Percentiles rank a stretch among this genome's conserved stretches.
These are phyloP conservation scores for Herpetomonas samuelpessoai DNA, from an alignment of 208 protist species.

Conservation along the genomic window DNA sequence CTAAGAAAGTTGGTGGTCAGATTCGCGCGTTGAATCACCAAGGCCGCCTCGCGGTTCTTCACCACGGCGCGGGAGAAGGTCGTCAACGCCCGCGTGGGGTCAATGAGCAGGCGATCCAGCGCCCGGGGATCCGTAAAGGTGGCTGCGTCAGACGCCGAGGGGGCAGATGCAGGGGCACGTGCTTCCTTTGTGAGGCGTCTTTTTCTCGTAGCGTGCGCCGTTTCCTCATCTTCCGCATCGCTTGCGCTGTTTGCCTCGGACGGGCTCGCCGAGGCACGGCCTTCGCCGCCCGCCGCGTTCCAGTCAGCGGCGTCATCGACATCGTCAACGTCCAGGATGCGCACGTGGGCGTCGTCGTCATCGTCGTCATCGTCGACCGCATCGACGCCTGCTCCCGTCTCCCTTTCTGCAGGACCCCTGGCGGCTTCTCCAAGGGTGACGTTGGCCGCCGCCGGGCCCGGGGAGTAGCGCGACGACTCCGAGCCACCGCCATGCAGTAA, in stretches of 20 bases:
- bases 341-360: neutral
- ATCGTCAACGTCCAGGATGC: too few species aligned
- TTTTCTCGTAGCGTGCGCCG: neutral
- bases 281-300: neutral
- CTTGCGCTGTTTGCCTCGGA: neutral
- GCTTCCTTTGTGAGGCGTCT: too few species aligned
- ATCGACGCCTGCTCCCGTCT: too few species aligned
- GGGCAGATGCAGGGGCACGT: neutral
- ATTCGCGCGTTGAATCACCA: slow-evolving; percentile 71
- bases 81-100: slow-evolving; percentile 34
- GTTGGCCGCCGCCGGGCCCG: slow-evolving; percentile 1
- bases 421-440: neutral
- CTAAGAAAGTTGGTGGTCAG: slow-evolving; percentile 76
- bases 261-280: neutral
- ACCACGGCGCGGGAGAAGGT: slow-evolving; percentile 56
- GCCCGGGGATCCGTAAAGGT: neutral
- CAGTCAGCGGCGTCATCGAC: neutral
- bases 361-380: neutral
- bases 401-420: too few species aligned
- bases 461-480: slow-evolving; percentile 3
- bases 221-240: neutral
- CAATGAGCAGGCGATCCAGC: slow-evolving; percentile 32
- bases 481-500: slow-evolving; percentile 12
- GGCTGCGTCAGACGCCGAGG: slow-evolving; percentile 7
- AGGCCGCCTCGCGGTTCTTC: slow-evolving; percentile 40